Evolutionary conservation across 1,284 basidiomycete genomes (phyloP).

Genomic region (Cryptococcus maquisensis): DNA sequence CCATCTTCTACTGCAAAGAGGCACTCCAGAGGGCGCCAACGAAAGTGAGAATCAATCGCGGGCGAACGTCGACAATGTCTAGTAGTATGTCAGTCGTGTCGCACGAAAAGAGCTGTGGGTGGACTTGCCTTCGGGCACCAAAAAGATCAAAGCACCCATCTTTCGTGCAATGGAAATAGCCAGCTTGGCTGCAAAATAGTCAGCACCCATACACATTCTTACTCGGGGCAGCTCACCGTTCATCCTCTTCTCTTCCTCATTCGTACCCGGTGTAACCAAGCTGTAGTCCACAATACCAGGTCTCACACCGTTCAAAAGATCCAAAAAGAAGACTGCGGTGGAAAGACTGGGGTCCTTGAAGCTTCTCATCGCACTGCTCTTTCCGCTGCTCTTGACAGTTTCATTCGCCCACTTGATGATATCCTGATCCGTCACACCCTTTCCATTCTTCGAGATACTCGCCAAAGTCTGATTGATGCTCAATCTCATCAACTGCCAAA

Average conservation of each 20-base stretch:
- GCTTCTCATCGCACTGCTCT: conserved; percentile 67
- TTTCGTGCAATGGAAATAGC: conserved; percentile 98
- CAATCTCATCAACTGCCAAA: conserved; percentile 95
- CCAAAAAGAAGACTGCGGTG: conserved; percentile 89
- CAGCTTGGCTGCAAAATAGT: conserved; percentile 65
- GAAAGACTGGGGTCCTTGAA: conserved; percentile 93
- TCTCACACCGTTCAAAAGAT: conserved; percentile 82
- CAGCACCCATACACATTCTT: not conserved
- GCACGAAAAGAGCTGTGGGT: not conserved
- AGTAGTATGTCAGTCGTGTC: not conserved
- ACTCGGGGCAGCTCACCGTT: conserved; percentile 64
- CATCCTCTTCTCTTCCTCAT: conserved; percentile 83
- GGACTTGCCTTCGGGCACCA: conserved; percentile 76
- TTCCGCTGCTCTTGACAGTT: conserved; percentile 71
- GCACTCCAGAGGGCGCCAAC: conserved; percentile 51
- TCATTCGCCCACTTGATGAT: conserved; percentile 96
- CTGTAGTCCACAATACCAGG: conserved; percentile 93
- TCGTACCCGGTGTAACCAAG: conserved; percentile 65
- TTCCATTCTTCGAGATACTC: conserved; percentile 65
- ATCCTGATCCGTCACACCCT: conserved; percentile 83
- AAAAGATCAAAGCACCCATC: conserved; percentile 93
- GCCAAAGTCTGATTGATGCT: conserved; percentile 90
- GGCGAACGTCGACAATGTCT: conserved; percentile 79
- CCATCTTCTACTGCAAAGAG: conserved; percentile 21
- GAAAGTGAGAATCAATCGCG: conserved; percentile 63